A percentile compares a stretch with the other conserved stretches of the same genome.
Evolutionary conservation across 176 grass and related monocot genomes (phyloP).

Genomic region (Otatea glauca): DNA sequence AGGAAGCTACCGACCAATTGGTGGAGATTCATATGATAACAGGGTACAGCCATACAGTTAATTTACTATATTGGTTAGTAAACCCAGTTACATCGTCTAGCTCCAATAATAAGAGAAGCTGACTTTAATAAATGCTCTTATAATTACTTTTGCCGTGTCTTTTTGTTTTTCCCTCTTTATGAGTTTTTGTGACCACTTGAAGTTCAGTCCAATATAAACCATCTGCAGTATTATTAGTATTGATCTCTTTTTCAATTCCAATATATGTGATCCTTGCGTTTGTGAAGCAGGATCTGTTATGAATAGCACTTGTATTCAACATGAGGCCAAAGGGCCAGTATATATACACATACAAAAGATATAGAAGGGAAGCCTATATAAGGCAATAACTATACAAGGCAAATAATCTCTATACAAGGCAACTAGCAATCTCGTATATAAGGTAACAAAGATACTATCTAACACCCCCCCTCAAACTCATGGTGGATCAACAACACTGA

Average conservation of each 20-base stretch:
- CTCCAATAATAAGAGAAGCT: not conserved
- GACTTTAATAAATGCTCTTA: not conserved
- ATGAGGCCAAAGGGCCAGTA: no score
- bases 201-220: not conserved
- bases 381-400: no score
- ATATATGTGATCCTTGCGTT: not conserved
- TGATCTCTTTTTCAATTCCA: not conserved
- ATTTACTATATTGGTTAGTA: not conserved
- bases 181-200: slow-evolving; percentile 5
- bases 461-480: no score
- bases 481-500: no score
- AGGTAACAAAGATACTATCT: no score
- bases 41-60: not conserved
- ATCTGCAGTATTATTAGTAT: not conserved
- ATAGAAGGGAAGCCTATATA: no score
- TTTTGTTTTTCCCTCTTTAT: not conserved
- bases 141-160: not conserved
- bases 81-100: not conserved
- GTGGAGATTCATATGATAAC: not conserved
- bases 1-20: not conserved
- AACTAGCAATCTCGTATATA: no score
- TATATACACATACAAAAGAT: no score
- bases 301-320: no score
- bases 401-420: no score
- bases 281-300: no score